Conservation (phyloP, 2,329 filamentous ascomycete species). For the Nigrograna mackinnonii region DNA sequence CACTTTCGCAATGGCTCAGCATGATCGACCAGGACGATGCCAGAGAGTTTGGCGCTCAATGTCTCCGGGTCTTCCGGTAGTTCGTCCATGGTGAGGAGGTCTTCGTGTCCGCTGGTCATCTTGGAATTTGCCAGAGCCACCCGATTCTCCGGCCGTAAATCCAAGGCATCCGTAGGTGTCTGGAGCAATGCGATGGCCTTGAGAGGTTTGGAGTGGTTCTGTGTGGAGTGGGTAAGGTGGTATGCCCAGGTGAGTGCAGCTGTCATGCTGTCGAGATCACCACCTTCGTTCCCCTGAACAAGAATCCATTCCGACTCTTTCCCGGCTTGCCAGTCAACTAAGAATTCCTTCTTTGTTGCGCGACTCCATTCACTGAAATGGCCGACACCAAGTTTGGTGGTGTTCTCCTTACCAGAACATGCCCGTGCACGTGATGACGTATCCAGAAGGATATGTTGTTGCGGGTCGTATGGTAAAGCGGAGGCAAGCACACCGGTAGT, state of each 20-base stretch:
- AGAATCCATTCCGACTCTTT: constrained; percentile 48
- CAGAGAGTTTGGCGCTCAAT: constrained; percentile 44
- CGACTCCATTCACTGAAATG: constrained; percentile 56
- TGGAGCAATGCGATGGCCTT: constrained; percentile 53
- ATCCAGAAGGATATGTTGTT: too few relatives aligned
- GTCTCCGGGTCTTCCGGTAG: constrained; percentile 52
- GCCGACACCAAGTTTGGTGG: constrained; percentile 45
- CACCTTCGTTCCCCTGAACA: constrained; percentile 52
- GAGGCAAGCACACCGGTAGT: too few relatives aligned
- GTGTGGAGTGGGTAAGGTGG: constrained; percentile 49
- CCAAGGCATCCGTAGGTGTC: constrained; percentile 50
- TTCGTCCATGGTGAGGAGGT: constrained; percentile 52
- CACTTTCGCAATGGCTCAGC: constrained; percentile 48
- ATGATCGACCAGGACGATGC: constrained; percentile 53
- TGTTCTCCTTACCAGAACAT: too few relatives aligned
- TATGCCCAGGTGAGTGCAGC: constrained; percentile 53
- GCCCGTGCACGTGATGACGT: too few relatives aligned
- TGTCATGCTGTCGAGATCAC: constrained; percentile 50
- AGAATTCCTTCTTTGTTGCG: constrained; percentile 49
- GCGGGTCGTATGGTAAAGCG: too few relatives aligned
- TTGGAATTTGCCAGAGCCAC: constrained; percentile 48
- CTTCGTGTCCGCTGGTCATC: constrained; percentile 52
- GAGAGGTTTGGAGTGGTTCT: constrained; percentile 45
- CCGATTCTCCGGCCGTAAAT: constrained; percentile 53
- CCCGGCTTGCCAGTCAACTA: constrained; percentile 52